Conservation (phyloP, 371 early-diverging fungal species). For the Actinomortierella wolfii region DNA sequence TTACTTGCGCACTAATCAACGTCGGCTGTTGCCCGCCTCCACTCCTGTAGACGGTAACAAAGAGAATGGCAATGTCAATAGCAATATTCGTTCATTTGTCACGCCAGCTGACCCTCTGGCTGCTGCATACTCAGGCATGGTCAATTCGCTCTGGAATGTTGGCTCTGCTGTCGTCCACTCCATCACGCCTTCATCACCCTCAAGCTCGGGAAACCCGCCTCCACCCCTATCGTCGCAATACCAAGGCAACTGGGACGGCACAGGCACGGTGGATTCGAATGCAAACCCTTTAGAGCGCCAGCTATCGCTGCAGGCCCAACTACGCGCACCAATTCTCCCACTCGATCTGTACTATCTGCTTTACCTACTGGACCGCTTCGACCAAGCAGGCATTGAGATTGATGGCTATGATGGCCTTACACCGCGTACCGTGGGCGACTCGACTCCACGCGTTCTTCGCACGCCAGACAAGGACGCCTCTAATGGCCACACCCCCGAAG, state of each 20-base stretch:
- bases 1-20: constrained; percentile 61
- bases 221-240: constrained; percentile 46
- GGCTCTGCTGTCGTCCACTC: constrained; percentile 26
- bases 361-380: constrained; percentile 64
- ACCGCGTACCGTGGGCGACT: constrained; percentile 24
- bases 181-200: constrained; percentile 19
- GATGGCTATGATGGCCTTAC: constrained; percentile 46
- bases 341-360: constrained; percentile 65
- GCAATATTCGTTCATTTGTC: constrained; percentile 34
- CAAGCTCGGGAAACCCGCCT: constrained; percentile 28
- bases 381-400: constrained; percentile 60
- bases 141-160: constrained; percentile 43
- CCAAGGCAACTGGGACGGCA: constrained; percentile 53
- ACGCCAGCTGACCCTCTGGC: constrained; percentile 37
- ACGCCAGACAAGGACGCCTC: too few relatives aligned
- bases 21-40: constrained; percentile 35
- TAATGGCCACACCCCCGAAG: neutral
- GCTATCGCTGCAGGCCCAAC: constrained; percentile 45
- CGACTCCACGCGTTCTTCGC: constrained; percentile 23
- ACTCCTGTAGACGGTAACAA: constrained; percentile 14
- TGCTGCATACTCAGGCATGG: constrained; percentile 42
- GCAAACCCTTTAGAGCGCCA: constrained; percentile 36
- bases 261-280: constrained; percentile 47
- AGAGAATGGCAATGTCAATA: constrained; percentile 13
- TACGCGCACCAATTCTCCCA: constrained; percentile 50